Conservation (phyloP, 2,329 filamentous ascomycete species). For the Teratosphaeria viscida region DNA sequence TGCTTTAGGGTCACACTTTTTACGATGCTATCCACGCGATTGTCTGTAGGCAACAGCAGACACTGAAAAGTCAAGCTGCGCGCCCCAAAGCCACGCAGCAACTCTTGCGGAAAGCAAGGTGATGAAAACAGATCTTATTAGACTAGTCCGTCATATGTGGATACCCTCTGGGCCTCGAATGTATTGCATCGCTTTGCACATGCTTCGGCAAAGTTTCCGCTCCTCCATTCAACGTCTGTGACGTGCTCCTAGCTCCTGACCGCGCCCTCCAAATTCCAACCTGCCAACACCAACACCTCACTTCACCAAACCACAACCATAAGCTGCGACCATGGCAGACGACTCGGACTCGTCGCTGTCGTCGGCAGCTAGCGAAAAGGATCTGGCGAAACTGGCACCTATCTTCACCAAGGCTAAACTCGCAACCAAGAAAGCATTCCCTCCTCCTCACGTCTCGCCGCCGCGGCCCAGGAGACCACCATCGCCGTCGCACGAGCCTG, state of each 20-base stretch:
- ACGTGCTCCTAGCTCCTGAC: background rate
- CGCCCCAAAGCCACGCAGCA: background rate
- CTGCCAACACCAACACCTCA: background rate
- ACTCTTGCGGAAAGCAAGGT: background rate
- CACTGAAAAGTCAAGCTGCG: background rate
- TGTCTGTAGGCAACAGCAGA: background rate
- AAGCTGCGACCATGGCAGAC: constrained; percentile 19
- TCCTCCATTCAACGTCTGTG: background rate
- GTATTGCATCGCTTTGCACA: background rate
- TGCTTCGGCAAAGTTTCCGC: background rate
- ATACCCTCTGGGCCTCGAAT: background rate
- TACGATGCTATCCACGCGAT: background rate
- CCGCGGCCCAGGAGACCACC: constrained; percentile 57
- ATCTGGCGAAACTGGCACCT: constrained; percentile 30
- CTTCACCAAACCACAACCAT: background rate
- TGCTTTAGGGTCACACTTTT: background rate
- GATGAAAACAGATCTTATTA: background rate
- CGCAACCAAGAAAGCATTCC: constrained; percentile 33
- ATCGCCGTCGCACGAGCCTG: constrained; percentile 83
- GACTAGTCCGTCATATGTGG: background rate
- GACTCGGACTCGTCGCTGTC: constrained; percentile 50
- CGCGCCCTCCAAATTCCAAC: background rate
- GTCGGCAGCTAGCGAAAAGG: constrained; percentile 51
- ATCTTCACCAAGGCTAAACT: constrained; percentile 31
- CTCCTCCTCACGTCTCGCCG: constrained; percentile 31